Evolutionary conservation across 1,284 basidiomycete genomes (phyloP), one percentile per base, ranked within the genome.

Genomic region (Vanrija sp.): DNA sequence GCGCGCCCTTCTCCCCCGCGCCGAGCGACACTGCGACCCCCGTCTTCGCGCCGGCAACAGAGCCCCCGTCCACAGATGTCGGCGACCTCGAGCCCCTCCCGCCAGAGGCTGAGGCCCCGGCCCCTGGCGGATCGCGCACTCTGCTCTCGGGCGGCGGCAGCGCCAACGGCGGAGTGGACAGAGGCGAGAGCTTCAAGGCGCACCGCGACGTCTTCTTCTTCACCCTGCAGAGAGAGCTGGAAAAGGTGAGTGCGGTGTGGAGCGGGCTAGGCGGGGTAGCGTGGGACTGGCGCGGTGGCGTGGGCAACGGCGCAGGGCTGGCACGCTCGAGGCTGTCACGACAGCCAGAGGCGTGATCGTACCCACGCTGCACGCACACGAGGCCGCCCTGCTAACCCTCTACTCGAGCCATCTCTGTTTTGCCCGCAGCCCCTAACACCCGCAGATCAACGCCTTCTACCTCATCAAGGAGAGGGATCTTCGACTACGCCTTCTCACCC

Each of bases 141-240:
- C 57, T 68, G 48, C 56, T 55, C 42, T 51, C 21, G 40, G 57
- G 23, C 25, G 46, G 19, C 55, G 25, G 14, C 16, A 26, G n/a
- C 3, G 25, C 43, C 23, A 50, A 55, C 14, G 64, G 61, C 16
- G 52, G 50, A 6, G 63, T 64, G 18, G 73, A 72, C 47, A 55
- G 64, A 19, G 67, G 64, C 10, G 75, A 76, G 46, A 78, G 87
- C 69, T 92, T 95, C 68, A 89, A 89, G 67, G 91, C 92, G 16
- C 92, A 97, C 80, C 92, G 95, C 70, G 91, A 95, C 19, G 91
- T 93, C 1, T 99, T 98, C 82, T 98, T 99, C 82, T 98, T 98
- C 83, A 98, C 95, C 72, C 83, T 99, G 1, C 95, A 98, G 76
- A 83, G 96, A 34, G 96, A 99, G 76, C 81, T 98, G 19, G 96